Conservation (phyloP, 352 stramenopile species). For the Pythium apleroticum region DNA sequence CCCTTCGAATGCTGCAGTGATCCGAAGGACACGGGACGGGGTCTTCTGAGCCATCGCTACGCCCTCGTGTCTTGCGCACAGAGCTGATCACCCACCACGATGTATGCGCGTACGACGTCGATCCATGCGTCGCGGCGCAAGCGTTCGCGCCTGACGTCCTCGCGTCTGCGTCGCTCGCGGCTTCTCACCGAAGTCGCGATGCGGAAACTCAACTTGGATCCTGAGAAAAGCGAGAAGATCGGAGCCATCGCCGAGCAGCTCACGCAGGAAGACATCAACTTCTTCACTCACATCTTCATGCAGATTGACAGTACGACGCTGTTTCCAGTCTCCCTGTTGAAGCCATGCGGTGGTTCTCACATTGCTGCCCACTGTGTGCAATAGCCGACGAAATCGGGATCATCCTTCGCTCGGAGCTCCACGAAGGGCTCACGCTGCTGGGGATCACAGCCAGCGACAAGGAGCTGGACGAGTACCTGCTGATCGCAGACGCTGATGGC, state of each 20-base stretch:
- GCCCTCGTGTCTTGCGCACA: too few species aligned
- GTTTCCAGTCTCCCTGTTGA: background rate
- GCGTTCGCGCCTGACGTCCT: constrained; percentile 47
- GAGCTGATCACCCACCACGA: background rate
- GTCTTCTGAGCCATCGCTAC: too few species aligned
- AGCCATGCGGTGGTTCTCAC: background rate
- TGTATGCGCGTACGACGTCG: constrained; percentile 50
- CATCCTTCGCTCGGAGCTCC: constrained; percentile 64
- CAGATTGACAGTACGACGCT: constrained; percentile 68
- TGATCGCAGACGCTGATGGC: constrained; percentile 59
- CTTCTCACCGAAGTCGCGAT: constrained; percentile 60
- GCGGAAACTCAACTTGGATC: constrained; percentile 64
- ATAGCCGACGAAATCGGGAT: constrained; percentile 57
- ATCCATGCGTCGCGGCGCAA: constrained; percentile 49
- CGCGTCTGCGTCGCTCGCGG: constrained; percentile 50
- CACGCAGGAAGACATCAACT: constrained; percentile 51
- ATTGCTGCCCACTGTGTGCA: background rate
- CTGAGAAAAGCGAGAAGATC: constrained; percentile 60
- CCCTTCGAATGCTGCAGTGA: too few species aligned
- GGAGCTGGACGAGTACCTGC: constrained; percentile 64
- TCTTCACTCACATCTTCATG: constrained; percentile 70
- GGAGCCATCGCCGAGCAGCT: constrained; percentile 57
- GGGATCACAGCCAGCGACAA: constrained; percentile 63
- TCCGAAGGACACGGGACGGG: too few species aligned
- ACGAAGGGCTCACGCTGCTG: constrained; percentile 56